Evolutionary conservation across 345 rosid genomes (phyloP).

Genomic region (Acer campestre): DNA sequence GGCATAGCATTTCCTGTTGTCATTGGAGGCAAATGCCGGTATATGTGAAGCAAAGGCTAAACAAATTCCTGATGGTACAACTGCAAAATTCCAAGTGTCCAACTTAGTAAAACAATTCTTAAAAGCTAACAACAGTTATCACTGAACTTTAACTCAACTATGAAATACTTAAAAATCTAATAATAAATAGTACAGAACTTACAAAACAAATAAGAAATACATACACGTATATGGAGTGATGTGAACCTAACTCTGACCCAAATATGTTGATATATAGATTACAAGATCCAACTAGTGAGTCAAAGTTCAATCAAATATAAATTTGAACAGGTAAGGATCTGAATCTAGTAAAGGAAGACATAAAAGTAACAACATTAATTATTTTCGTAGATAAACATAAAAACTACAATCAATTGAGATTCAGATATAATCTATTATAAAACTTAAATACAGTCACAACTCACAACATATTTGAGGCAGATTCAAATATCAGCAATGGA

Average conservation of each 20-base stretch:
- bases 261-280: background rate
- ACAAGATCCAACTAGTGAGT: background rate
- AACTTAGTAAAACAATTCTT: background rate
- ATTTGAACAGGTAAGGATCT: background rate
- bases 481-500: background rate
- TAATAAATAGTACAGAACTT: background rate
- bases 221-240: background rate
- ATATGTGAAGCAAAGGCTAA: background rate
- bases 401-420: background rate
- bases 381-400: no score
- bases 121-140: background rate
- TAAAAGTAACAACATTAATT: no score
- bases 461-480: no score
- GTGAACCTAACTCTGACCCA: background rate
- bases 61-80: background rate
- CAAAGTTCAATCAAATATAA: background rate
- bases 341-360: background rate
- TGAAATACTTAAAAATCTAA: background rate
- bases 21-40: slow-evolving; percentile 18
- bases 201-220: background rate
- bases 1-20: slow-evolving; percentile 49
- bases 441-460: background rate
- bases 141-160: slow-evolving; percentile 6
- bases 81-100: background rate
- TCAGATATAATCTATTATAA: background rate